These are phyloP conservation scores for Gonapodya prolifera DNA, from an alignment of 192 early-diverging fungal genomes.

Conservation along the genomic window DNA sequence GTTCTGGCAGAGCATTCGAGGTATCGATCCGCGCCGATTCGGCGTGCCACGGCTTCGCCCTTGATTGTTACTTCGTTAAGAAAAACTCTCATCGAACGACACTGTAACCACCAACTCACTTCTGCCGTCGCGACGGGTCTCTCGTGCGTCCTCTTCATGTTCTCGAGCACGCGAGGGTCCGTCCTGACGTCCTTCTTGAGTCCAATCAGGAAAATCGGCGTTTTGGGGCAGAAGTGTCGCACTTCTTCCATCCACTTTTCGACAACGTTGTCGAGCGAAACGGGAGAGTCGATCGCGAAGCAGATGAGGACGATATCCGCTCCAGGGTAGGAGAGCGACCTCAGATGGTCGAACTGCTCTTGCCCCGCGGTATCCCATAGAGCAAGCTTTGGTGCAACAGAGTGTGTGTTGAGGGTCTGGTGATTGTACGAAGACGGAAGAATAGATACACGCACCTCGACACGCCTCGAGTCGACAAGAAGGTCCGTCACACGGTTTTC, in stretches of 20 bases:
- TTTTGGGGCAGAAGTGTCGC: conserved; percentile 66
- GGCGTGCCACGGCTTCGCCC: conserved; percentile 65
- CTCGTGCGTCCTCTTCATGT: conserved; percentile 59
- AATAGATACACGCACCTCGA: conserved; percentile 25
- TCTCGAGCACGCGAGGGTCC: conserved; percentile 62
- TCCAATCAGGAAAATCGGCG: conserved; percentile 75
- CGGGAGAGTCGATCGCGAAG: conserved; percentile 50
- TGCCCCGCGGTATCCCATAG: conserved; percentile 94
- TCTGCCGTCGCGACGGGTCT: conserved; percentile 61
- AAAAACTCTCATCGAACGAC: neutral
- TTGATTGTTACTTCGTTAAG: conserved; percentile 14
- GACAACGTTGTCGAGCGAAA: conserved; percentile 63
- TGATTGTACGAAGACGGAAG: too few relatives aligned
- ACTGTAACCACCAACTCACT: conserved; percentile 16
- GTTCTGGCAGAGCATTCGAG: conserved; percentile 82
- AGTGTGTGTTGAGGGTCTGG: too few relatives aligned
- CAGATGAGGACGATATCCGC: conserved; percentile 57
- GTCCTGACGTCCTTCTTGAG: conserved; percentile 83
- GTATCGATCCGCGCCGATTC: conserved; percentile 76
- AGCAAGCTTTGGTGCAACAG: conserved; percentile 38
- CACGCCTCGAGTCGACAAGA: conserved; percentile 66
- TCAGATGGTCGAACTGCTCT: conserved; percentile 59
- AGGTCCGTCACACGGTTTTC: conserved; percentile 89
- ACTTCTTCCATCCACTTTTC: conserved; percentile 88
- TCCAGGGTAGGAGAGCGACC: conserved; percentile 56